A percentile compares a stretch with the other conserved stretches of the same genome.
Evolutionary conservation across 2,329 filamentous ascomycete species (phyloP).

Genomic region (Apiospora kogelbergensis): DNA sequence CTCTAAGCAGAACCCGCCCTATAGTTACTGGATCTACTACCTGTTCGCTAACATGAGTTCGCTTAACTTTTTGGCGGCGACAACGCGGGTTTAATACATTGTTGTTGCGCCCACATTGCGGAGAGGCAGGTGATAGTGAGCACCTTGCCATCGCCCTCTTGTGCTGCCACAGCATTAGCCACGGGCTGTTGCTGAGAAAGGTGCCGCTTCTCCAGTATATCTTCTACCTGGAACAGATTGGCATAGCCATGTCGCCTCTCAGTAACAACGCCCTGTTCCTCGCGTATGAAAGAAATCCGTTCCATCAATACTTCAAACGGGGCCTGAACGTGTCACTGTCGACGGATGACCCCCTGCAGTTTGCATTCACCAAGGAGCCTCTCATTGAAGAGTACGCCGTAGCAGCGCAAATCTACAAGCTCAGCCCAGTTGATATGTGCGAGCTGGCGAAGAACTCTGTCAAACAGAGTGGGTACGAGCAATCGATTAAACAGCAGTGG

Average conservation of each 20-base stretch:
- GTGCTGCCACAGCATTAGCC: slow-evolving; percentile 95
- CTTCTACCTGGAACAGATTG: slow-evolving; percentile 97
- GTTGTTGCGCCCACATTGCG: slow-evolving; percentile 87
- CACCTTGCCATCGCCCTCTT: slow-evolving; percentile 89
- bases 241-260: slow-evolving; percentile 98
- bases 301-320: slow-evolving; percentile 91
- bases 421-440: slow-evolving; percentile 97
- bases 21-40: slow-evolving; percentile 99
- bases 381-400: slow-evolving; percentile 98
- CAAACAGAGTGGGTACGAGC: slow-evolving; percentile 90
- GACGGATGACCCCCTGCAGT: slow-evolving; percentile 95
- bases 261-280: slow-evolving; percentile 97
- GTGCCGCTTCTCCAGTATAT: slow-evolving; percentile 94
- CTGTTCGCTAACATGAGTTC: slow-evolving; percentile 92
- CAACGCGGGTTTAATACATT: slow-evolving; percentile 95
- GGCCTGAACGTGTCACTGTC: slow-evolving; percentile 95
- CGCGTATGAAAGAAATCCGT: slow-evolving; percentile 95
- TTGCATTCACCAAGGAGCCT: slow-evolving; percentile 97
- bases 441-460: slow-evolving; percentile 96
- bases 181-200: slow-evolving; percentile 88
- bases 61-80: slow-evolving; percentile 87
- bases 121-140: slow-evolving; percentile 95
- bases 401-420: slow-evolving; percentile 96
- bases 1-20: slow-evolving; percentile 93
- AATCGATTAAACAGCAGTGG: slow-evolving; percentile 88